Evolutionary conservation across 2,329 filamentous ascomycete species (phyloP), one percentile per base, ranked within the genome.

Genomic region (Diaporthe aspalathi): DNA sequence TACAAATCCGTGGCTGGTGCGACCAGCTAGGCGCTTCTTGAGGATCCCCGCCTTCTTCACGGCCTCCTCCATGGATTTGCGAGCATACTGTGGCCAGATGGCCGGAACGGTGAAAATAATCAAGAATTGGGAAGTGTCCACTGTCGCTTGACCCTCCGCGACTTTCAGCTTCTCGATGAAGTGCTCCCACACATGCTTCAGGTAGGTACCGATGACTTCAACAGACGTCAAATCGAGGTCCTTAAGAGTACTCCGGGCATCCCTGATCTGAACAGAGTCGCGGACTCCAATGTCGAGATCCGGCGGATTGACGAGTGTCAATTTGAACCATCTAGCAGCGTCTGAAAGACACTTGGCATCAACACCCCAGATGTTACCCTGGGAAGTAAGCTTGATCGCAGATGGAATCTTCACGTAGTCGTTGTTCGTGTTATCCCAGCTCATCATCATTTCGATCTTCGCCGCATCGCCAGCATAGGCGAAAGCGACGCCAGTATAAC

Each of bases 21-120:
- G 43, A 0, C 79, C 81, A 1, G 76, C 76, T 9, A 60, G 5
- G 0, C 80, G 74, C 0, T 47, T 11, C 0, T 75, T 69, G 0
- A 84, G 73, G 3, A 87, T 80, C 9, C 32, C 32, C 32, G 32
- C 32, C 32, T 35, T 35, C 32, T 35, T 35, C 32, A 35, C 32
- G 9, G 32, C 32, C 32, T 78, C 57, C 0, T 76, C 72, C 84
- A 86, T 85, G 0, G 77, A 71, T 0, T 70, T 27, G 1, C 79
- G 78, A 1, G 81, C 81, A 67, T 83, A 83, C 0, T 78, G 74
- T 0, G 82, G 81, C 84, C 84, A 86, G 11, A 86, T 85, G 0
- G 84, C 84, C 0, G 84, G 84, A 0, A 86, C 47, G 0, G 84
- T 86, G 1, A 84, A 73, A 1, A 85, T 78, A 3, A 86, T 74